phyloP scores from a whole-genome alignment of 768 basidiomycete genomes.

The Collybia sordida region DNA sequence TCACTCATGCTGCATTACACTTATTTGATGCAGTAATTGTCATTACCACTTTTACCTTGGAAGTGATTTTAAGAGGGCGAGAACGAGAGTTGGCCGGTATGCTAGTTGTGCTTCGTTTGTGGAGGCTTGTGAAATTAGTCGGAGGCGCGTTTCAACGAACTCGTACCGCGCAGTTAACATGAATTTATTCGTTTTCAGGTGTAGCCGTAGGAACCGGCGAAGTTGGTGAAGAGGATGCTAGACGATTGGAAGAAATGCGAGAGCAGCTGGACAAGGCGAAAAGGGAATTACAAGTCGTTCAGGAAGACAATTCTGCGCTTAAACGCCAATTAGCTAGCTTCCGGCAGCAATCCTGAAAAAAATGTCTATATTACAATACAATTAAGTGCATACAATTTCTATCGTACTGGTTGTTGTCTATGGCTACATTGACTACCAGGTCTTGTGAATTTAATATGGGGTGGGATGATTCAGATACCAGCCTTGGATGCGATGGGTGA shows the following conservation, averaged over 20 bases:
- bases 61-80: slow-evolving; percentile 63
- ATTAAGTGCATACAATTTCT: slow-evolving; percentile 1
- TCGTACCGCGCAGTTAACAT: no score
- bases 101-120: slow-evolving; percentile 72
- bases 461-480: no score
- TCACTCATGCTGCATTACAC: slow-evolving; percentile 63
- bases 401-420: not conserved
- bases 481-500: not conserved
- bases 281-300: slow-evolving; percentile 41
- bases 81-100: slow-evolving; percentile 72
- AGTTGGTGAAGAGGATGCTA: slow-evolving; percentile 53
- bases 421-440: not conserved
- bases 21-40: slow-evolving; percentile 74
- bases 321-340: slow-evolving; percentile 31
- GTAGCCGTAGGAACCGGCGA: slow-evolving; percentile 77
- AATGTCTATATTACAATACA: slow-evolving; percentile 1
- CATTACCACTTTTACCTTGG: slow-evolving; percentile 70
- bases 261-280: slow-evolving; percentile 45
- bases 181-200: no score
- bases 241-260: slow-evolving; percentile 49
- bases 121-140: slow-evolving; percentile 79
- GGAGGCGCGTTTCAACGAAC: slow-evolving; percentile 30
- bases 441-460: not conserved
- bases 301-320: slow-evolving; percentile 57
- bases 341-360: not conserved